A percentile compares a stretch with the other conserved stretches of the same genome.
Conservation (phyloP, 108 stramenopile species). For the Nitzschia palea region DNA sequence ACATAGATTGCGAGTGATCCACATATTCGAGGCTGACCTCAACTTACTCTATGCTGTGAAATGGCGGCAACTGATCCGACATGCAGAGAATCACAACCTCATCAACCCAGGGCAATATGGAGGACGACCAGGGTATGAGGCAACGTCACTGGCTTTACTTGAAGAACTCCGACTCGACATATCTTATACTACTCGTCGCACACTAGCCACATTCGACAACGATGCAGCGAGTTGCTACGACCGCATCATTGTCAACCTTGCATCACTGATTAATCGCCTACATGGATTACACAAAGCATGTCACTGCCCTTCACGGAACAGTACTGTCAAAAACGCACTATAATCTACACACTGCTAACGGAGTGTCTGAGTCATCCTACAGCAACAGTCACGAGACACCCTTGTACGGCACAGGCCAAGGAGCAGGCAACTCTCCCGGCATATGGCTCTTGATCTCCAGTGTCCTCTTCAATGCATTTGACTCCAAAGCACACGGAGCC, state of each 20-base stretch:
- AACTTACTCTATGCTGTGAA: not conserved
- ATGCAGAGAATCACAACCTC: not conserved
- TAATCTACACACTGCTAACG: not conserved
- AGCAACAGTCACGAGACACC: not conserved
- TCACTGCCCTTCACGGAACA: not conserved
- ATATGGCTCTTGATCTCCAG: not conserved
- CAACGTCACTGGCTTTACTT: not conserved
- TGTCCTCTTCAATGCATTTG: not conserved
- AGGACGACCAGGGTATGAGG: not conserved
- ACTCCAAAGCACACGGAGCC: not conserved
- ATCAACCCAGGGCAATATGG: not conserved
- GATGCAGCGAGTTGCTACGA: slow-evolving; percentile 6
- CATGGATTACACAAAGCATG: not conserved
- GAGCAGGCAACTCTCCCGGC: not conserved
- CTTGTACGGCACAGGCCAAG: not conserved
- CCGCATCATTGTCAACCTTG: not conserved
- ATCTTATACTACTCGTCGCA: not conserved
- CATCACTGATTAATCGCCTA: not conserved
- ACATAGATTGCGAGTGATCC: slow-evolving; percentile 11
- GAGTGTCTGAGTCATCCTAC: not conserved
- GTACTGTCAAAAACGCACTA: not conserved
- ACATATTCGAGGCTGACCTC: slow-evolving; percentile 18
- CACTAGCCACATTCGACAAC: too few relatives aligned
- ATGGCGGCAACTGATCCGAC: not conserved
- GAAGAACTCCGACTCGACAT: not conserved